Evolutionary conservation across 345 rosid species (phyloP).

Genomic region (Mangifera indica): DNA sequence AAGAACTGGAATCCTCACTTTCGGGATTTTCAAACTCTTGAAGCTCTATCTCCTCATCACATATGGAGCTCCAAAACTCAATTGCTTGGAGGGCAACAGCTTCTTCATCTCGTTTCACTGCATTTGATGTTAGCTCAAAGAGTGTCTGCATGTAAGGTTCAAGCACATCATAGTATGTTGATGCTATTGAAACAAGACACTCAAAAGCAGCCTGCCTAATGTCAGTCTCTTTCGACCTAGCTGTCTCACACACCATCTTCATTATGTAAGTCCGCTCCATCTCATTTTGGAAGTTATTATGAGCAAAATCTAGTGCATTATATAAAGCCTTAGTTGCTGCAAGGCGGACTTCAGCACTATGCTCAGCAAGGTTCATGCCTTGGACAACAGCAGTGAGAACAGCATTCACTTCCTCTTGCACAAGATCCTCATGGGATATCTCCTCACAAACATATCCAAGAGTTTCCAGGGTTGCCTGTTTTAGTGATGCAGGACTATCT

Average conservation of each 20-base stretch:
- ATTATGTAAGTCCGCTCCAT: constrained; percentile 90
- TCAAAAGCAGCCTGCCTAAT: constrained; percentile 93
- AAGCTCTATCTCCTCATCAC: constrained; percentile 94
- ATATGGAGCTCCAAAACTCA: constrained; percentile 97
- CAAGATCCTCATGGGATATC: constrained; percentile 79
- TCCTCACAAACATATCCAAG: constrained; percentile 93
- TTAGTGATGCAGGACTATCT: constrained; percentile 53
- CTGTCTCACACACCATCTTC: constrained; percentile 92
- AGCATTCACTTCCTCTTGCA: constrained; percentile 84
- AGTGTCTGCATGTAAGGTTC: constrained; percentile 85
- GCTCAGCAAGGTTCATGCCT: constrained; percentile 85
- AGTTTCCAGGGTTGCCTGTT: constrained; percentile 89
- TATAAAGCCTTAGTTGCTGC: constrained; percentile 79
- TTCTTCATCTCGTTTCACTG: constrained; percentile 84
- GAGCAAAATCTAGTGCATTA: constrained; percentile 92
- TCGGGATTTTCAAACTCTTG: constrained; percentile 71
- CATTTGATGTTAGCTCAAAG: constrained; percentile 84
- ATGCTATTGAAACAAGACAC: constrained; percentile 94
- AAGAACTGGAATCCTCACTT: constrained; percentile 60
- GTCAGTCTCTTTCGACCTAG: constrained; percentile 71
- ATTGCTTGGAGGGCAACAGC: constrained; percentile 90
- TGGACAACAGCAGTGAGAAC: constrained; percentile 97
- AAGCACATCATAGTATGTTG: constrained; percentile 78
- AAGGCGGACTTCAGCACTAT: constrained; percentile 71
- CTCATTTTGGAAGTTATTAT: constrained; percentile 87